A percentile compares a stretch with the other conserved stretches of the same genome.
phyloP scores from a whole-genome alignment of 306 rosid genomes.

The Canavalia ensiformis region DNA sequence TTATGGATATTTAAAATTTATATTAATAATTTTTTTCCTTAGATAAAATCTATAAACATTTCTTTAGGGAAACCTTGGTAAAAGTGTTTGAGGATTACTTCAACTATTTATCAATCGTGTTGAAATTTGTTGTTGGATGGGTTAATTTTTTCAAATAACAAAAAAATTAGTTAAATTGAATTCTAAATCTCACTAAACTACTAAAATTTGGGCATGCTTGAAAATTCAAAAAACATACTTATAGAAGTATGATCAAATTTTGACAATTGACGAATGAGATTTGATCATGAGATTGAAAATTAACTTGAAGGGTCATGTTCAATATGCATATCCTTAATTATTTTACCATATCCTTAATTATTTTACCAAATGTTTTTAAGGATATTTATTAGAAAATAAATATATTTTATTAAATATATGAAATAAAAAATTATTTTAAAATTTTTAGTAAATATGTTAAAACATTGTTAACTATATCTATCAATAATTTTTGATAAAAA shows the following conservation, averaged over 20 bases:
- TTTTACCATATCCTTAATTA: background rate
- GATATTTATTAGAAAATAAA: background rate
- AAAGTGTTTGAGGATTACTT: no score
- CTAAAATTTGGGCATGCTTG: no score
- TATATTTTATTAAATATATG: background rate
- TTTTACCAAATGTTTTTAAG: background rate
- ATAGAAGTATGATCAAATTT: background rate
- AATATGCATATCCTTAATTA: background rate
- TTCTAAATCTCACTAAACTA: no score
- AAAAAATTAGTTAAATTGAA: no score
- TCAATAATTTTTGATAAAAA: background rate
- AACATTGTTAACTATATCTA: background rate
- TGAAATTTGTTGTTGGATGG: no score
- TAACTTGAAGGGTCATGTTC: background rate
- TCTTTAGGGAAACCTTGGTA: no score
- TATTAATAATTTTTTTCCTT: no score
- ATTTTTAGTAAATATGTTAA: background rate
- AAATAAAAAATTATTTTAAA: background rate
- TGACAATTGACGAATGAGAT: background rate
- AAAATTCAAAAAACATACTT: no score
- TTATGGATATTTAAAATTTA: no score
- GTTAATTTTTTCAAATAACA: no score
- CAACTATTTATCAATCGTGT: no score
- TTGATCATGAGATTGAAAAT: background rate
- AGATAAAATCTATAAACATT: no score